A percentile compares a stretch with the other conserved stretches of the same genome.
Evolutionary conservation across 768 basidiomycete species (phyloP).

Genomic region (Neoboletus subvelutipes): DNA sequence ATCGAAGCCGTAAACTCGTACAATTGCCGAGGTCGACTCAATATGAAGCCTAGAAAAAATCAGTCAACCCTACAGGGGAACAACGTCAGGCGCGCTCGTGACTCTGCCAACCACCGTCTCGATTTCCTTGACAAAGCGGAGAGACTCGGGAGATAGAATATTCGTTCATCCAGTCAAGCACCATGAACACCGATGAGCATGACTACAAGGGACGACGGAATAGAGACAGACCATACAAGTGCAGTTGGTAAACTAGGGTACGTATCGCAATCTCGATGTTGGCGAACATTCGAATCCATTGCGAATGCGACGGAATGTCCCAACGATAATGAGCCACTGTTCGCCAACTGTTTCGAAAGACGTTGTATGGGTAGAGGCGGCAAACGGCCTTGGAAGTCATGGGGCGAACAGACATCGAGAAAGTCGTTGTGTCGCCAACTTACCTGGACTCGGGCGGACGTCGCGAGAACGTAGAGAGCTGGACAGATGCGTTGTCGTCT

Average conservation of each 20-base stretch:
- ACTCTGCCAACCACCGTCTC: not conserved
- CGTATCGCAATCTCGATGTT: not conserved
- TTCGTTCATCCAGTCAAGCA: slow-evolving; percentile 57
- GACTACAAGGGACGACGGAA: not conserved
- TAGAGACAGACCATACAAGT: slow-evolving; percentile 73
- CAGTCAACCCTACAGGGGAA: not conserved
- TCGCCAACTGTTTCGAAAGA: not conserved
- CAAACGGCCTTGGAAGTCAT: not conserved
- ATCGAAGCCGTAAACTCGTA: not conserved
- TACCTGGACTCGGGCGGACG: too few species aligned
- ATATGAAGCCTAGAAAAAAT: not conserved
- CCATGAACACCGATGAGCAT: not conserved
- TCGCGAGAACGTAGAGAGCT: too few species aligned
- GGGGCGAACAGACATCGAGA: not conserved
- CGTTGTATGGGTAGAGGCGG: not conserved
- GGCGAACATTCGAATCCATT: too few species aligned
- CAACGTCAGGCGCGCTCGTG: not conserved
- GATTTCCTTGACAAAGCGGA: not conserved
- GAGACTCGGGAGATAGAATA: not conserved
- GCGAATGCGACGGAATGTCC: too few species aligned
- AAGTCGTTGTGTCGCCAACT: not conserved
- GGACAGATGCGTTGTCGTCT: too few species aligned
- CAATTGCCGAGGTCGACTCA: not conserved
- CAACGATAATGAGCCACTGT: not conserved
- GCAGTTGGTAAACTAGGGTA: slow-evolving; percentile 60